Conservation (phyloP, 2,329 filamentous ascomycete genomes). For the Helotiales sp. region DNA sequence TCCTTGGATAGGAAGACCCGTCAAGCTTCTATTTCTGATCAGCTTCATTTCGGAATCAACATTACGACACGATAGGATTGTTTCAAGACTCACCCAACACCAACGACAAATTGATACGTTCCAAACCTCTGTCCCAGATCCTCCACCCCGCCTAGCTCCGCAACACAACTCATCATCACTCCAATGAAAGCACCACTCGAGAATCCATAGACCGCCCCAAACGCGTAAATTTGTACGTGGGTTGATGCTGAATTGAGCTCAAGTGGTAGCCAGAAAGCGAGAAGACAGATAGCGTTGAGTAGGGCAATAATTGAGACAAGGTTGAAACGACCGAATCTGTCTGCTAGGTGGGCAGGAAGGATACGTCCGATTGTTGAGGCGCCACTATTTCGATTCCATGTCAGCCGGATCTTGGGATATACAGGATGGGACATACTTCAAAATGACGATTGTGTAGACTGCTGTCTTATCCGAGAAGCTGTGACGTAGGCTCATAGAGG, state of each 20-base stretch:
- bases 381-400: no score
- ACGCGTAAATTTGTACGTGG: constrained; percentile 56
- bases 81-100: constrained; percentile 64
- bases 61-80: neutral
- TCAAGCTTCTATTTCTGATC: constrained; percentile 57
- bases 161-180: constrained; percentile 61
- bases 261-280: constrained; percentile 54
- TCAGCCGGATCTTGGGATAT: no score
- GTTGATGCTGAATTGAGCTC: constrained; percentile 46
- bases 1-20: constrained; percentile 65
- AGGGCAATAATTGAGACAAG: constrained; percentile 47
- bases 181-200: constrained; percentile 64
- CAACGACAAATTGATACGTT: constrained; percentile 26
- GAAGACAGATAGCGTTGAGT: constrained; percentile 43
- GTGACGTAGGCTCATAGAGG: constrained; percentile 36
- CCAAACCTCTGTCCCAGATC: constrained; percentile 37
- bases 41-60: constrained; percentile 45
- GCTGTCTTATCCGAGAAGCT: constrained; percentile 47
- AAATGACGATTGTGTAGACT: constrained; percentile 37
- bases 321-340: constrained; percentile 53
- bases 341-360: constrained; percentile 50
- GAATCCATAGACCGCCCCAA: constrained; percentile 67
- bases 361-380: constrained; percentile 53
- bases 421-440: constrained; percentile 33
- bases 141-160: constrained; percentile 46